Base-by-base conservation (phyloP, 257 asterid genomes). In the Avicennia marina region DNA sequence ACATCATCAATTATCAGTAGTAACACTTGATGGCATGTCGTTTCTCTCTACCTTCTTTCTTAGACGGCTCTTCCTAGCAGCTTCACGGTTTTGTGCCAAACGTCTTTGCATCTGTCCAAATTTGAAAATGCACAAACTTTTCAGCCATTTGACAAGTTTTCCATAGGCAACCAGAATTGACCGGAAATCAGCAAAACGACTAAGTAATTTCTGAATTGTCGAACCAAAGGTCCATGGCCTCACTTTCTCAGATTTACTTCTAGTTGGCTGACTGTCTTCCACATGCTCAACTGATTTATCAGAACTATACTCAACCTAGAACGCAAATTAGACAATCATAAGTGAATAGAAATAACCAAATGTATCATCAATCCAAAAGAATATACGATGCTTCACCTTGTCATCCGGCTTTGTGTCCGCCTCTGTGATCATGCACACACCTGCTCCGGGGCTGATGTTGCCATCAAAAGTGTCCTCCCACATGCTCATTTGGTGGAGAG, bases 51-150 rank as follows among this genome's bases (percentile, higher is more conserved):
- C 98, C 97, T 93, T 93, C 82, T 93, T 93, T 32, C 96, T 53
- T 44, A 78, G n/a, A 9, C 98, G 90, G 64, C 98, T 93, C 62
- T 89, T 93, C 43, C 84, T 68, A 0, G 98, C 97, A 67, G 98
- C 98, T 73, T 86, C 96, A 0, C 98, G 95, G 60, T 93, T 93
- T 62, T 93, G 98, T 0, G 96, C 97, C 63, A 85, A 68, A 11
- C 98, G 90, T 46, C 95, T 69, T 66, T 77, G 87, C 18, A 76
- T 83, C 96, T 88, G 76, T 61, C 54, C 63, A 18, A 26, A 43
- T 40, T 34, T 18, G 6, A 6, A 11, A 4, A 3, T 18, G 1
- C 12, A 19, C 16, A 25, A 48, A 12, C 18, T n/a, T 7, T n/a
- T n/a, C n/a, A n/a, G n/a, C n/a, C n/a, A n/a, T n/a, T n/a, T n/a